Evolutionary conservation across 192 early-diverging fungal genomes (phyloP).

Genomic region (Backusella mclennaniae): DNA sequence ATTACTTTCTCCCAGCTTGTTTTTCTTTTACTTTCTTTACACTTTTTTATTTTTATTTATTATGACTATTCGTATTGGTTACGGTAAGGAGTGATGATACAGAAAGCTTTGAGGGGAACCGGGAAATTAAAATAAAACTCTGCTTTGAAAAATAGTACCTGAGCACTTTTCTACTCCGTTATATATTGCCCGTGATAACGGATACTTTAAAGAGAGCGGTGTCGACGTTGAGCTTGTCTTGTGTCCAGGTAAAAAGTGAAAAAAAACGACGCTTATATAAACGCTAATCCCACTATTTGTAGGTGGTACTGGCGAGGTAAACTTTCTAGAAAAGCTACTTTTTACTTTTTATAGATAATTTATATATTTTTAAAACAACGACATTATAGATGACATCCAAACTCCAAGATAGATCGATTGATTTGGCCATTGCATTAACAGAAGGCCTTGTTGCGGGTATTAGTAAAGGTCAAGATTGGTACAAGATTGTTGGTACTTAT

Average conservation of each 20-base stretch:
- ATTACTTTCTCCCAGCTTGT: not conserved
- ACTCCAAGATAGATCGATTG: conserved; percentile 64
- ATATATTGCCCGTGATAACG: conserved; percentile 57
- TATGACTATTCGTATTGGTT: conserved; percentile 16
- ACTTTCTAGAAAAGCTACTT: not conserved
- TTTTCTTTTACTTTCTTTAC: not conserved
- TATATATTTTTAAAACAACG: not conserved
- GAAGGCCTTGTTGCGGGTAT: conserved; percentile 75
- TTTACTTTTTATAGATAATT: not conserved
- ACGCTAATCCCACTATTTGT: not conserved
- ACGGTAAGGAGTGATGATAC: not conserved
- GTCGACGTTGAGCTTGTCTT: conserved; percentile 59
- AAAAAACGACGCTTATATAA: not conserved
- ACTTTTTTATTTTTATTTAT: not conserved
- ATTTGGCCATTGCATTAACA: conserved; percentile 85
- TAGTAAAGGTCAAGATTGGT: conserved; percentile 56
- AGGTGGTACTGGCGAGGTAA: conserved; percentile 51
- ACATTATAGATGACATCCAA: conserved; percentile 48
- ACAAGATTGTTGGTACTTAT: conserved; percentile 80
- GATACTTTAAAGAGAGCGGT: conserved; percentile 48
- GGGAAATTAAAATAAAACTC: not conserved
- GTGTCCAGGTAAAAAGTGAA: conserved; percentile 40
- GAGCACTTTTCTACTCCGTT: conserved; percentile 79
- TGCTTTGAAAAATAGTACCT: conserved; percentile 46
- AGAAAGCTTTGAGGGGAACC: not conserved